A percentile compares a stretch with the other conserved stretches of the same genome.
phyloP scores from a whole-genome alignment of 257 asterid species.

The Capsicum baccatum region DNA sequence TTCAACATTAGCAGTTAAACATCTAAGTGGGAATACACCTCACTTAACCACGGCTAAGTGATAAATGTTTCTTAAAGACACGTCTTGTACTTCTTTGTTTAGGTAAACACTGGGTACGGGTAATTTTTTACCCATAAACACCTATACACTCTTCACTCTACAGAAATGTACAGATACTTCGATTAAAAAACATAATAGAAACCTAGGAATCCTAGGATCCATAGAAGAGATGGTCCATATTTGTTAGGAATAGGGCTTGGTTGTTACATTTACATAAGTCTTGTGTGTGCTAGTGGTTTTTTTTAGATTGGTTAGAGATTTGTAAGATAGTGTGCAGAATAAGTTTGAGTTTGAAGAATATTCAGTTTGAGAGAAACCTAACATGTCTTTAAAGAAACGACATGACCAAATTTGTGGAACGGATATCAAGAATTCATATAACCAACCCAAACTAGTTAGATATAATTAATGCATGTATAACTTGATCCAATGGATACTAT shows the following conservation, averaged over 20 bases:
- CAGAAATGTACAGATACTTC: background rate
- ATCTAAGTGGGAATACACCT: background rate
- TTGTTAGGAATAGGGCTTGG: background rate
- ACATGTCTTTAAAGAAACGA: background rate
- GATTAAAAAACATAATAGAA: background rate
- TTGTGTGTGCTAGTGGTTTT: background rate
- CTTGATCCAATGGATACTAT: background rate
- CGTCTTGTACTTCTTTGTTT: background rate
- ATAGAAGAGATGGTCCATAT: background rate
- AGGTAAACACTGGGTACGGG: background rate
- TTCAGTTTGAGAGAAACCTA: background rate
- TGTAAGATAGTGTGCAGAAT: background rate
- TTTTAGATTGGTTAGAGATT: background rate
- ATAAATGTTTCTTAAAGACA: background rate
- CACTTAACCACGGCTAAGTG: background rate
- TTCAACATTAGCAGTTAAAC: conserved; percentile 16
- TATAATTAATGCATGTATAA: background rate
- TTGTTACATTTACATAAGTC: background rate
- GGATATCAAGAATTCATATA: background rate
- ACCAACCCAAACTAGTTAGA: conserved; percentile 26
- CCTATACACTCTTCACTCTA: background rate
- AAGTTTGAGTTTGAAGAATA: background rate
- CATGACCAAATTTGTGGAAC: background rate
- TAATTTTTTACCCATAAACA: background rate
- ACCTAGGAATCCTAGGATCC: background rate